Conservation (phyloP, 371 early-diverging fungal genomes). For the Fennellomyces sp. region DNA sequence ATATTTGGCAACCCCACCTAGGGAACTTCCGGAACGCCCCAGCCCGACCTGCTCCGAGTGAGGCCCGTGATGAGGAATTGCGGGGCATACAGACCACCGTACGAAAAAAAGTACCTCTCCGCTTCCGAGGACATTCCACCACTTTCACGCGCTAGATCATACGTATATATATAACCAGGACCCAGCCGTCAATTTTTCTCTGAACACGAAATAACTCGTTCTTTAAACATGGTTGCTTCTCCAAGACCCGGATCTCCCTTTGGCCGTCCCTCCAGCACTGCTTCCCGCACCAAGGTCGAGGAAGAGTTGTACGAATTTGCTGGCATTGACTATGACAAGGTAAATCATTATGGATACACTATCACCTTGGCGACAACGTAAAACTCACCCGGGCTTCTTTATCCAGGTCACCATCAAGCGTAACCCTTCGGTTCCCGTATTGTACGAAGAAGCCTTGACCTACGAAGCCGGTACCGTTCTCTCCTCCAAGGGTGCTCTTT, state of each 20-base stretch:
- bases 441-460: constrained; percentile 94
- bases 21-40: not conserved
- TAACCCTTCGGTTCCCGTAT: constrained; percentile 78
- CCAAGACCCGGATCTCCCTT: constrained; percentile 36
- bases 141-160: not conserved
- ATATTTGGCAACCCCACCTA: not conserved
- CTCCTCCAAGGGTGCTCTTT: constrained; percentile 90
- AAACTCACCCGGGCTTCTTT: not conserved
- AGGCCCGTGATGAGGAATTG: constrained; percentile 2
- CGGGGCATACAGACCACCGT: not conserved
- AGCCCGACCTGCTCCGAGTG: not conserved
- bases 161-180: not conserved
- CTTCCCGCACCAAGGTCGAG: constrained; percentile 49
- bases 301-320: constrained; percentile 49
- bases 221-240: constrained; percentile 15
- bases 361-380: not conserved
- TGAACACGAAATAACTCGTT: no score
- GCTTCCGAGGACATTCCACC: not conserved
- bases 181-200: not conserved
- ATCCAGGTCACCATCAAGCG: constrained; percentile 59
- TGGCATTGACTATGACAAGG: constrained; percentile 58
- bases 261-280: constrained; percentile 36
- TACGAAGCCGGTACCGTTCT: constrained; percentile 88
- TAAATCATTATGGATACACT: constrained; percentile 9
- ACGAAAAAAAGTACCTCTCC: not conserved